A percentile compares a stretch with the other conserved stretches of the same genome.
These are phyloP conservation scores for Venturia pyrina DNA, from an alignment of 2,329 filamentous ascomycete genomes.

Conservation along the genomic window DNA sequence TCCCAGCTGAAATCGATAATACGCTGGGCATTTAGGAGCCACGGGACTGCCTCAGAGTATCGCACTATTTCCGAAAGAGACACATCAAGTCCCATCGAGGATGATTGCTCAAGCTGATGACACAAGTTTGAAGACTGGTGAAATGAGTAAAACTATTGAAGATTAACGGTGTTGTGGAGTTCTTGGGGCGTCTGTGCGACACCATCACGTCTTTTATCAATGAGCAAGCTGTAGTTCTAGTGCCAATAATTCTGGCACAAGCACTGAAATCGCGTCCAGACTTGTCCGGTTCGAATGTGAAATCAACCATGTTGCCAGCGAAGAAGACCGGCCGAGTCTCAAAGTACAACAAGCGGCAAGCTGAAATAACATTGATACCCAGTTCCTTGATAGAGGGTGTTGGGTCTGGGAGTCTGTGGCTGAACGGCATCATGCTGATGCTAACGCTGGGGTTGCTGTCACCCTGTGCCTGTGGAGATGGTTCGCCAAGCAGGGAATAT, in stretches of 20 bases:
- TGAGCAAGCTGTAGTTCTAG: no score
- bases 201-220: no score
- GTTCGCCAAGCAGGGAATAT: neutral
- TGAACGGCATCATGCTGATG: neutral
- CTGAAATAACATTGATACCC: neutral
- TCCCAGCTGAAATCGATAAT: neutral
- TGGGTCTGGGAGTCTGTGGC: neutral
- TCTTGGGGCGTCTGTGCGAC: no score
- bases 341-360: neutral
- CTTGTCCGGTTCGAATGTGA: no score
- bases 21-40: neutral
- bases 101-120: neutral
- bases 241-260: no score
- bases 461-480: neutral
- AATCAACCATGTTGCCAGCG: no score
- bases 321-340: neutral
- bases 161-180: no score
- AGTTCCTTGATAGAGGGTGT: neutral
- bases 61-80: neutral
- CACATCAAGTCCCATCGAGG: neutral
- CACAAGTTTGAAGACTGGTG: neutral
- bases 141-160: no score
- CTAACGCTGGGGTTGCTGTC: neutral
- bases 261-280: no score
- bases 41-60: neutral